Evolutionary conservation across 2,329 filamentous ascomycete genomes (phyloP), one percentile per base, ranked within the genome.

Genomic region (Apiospora hydei): DNA sequence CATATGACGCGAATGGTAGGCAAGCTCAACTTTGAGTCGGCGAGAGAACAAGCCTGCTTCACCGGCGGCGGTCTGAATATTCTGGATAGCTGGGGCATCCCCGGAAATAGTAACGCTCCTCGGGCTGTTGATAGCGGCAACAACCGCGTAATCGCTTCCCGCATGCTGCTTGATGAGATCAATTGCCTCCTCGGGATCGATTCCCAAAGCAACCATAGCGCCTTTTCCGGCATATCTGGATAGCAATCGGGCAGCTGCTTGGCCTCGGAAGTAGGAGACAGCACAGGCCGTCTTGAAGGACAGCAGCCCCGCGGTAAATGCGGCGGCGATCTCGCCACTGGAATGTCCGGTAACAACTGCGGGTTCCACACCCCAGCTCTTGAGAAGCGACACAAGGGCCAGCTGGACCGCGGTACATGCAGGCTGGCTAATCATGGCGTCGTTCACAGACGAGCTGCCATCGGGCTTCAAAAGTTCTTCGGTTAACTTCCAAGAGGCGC

Each of bases 251-350:
- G 13, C 26, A 64, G 71, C 16, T 16, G 67, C 53, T 18, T 76
- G 71, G 4, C 83, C 83, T 4, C 84, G 79, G 70, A 80, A 80
- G 72, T 81, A 84, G 0, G 83, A 79, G 13, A 82, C 74, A 8
- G 75, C 73, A 30, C 82, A 80, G 0, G 82, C 82, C 10, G 80
- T 76, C 66, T 77, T 67, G 6, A 75, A 71, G 5, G 76, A 77
- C 4, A 83, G 70, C 6, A 71, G 73, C 1, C 80, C 80, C 0
- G 80, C 75, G 0, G 82, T 79, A 72, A 83, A 85, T 0, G 82
- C 83, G 11, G 81, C 83, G 0, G 79, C 82, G n/a, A 84, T 83
- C 70, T 84, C 83, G 1, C 83, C 83, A 6, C 77, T 80, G 0
- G 82, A 84, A 67, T 85, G 83, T 0, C 83, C 83, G 1, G 81